Evolutionary conservation across 805 yeast genomes (phyloP).

Genomic region (Nakazawaea populi): DNA sequence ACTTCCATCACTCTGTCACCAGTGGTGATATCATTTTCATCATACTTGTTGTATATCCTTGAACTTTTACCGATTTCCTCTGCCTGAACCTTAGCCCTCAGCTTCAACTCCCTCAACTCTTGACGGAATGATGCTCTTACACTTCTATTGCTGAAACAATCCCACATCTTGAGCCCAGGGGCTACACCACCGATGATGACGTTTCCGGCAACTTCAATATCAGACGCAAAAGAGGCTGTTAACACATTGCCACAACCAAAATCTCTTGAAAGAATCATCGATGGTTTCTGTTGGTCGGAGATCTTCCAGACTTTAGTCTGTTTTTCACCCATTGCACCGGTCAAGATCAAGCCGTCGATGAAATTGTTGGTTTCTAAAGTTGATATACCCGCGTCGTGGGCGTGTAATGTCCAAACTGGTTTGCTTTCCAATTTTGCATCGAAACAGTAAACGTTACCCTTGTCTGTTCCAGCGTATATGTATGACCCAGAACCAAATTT

Average conservation of each 20-base stretch:
- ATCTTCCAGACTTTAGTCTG: slow-evolving; percentile 84
- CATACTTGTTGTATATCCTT: slow-evolving; percentile 70
- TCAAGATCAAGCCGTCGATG: slow-evolving; percentile 68
- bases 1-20: slow-evolving; percentile 55
- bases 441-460: slow-evolving; percentile 82
- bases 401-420: slow-evolving; percentile 93
- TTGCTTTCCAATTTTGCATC: slow-evolving; percentile 66
- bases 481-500: slow-evolving; percentile 52
- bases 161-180: slow-evolving; percentile 89
- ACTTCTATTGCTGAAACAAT: slow-evolving; percentile 73
- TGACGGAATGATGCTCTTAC: slow-evolving; percentile 65
- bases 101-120: slow-evolving; percentile 51
- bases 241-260: slow-evolving; percentile 93
- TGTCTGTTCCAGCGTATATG: slow-evolving; percentile 87
- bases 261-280: slow-evolving; percentile 87
- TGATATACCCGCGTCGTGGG: slow-evolving; percentile 93
- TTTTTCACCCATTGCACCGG: slow-evolving; percentile 91
- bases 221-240: slow-evolving; percentile 78
- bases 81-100: slow-evolving; percentile 53
- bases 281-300: slow-evolving; percentile 51
- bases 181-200: slow-evolving; percentile 83
- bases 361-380: slow-evolving; percentile 64
- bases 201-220: slow-evolving; percentile 79
- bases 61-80: slow-evolving; percentile 51
- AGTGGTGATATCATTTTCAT: slow-evolving; percentile 31